phyloP scores from a whole-genome alignment of 2,329 filamentous ascomycete species.

The Xylariaceae sp. region DNA sequence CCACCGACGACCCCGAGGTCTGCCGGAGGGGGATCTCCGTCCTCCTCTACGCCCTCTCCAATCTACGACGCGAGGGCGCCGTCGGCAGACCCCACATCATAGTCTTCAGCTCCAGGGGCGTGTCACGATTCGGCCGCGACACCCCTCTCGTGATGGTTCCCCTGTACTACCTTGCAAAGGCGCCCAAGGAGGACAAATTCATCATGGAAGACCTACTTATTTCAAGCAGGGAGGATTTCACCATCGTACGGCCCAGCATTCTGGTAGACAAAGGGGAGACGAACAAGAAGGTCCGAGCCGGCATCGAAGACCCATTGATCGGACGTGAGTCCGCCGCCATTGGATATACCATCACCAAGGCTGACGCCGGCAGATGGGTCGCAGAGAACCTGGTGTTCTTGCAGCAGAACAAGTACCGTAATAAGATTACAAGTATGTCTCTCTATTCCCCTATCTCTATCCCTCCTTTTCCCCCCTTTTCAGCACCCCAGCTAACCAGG shows the following conservation, averaged over 20 bases:
- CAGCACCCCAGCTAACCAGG: too few species aligned
- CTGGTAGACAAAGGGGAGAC: slow-evolving; percentile 31
- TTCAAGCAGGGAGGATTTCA: slow-evolving; percentile 34
- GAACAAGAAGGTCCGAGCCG: slow-evolving; percentile 35
- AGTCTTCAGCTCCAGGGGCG: slow-evolving; percentile 42
- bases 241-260: slow-evolving; percentile 39
- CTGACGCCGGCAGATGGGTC: slow-evolving; percentile 48
- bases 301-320: slow-evolving; percentile 38
- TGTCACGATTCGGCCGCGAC: slow-evolving; percentile 39
- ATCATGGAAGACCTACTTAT: slow-evolving; percentile 41
- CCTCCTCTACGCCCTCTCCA: slow-evolving; percentile 40
- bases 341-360: slow-evolving; percentile 46
- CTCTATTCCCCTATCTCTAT: background rate
- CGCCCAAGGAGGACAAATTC: slow-evolving; percentile 46
- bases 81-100: slow-evolving; percentile 36
- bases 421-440: slow-evolving; percentile 34
- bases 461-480: background rate
- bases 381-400: slow-evolving; percentile 38
- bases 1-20: slow-evolving; percentile 43
- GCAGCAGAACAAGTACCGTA: slow-evolving; percentile 27
- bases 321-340: slow-evolving; percentile 36
- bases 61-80: slow-evolving; percentile 29
- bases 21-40: slow-evolving; percentile 43
- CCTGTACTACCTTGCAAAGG: slow-evolving; percentile 41
- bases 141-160: slow-evolving; percentile 42